phyloP scores from a whole-genome alignment of 257 asterid species.

The Ehretia macrophylla region DNA sequence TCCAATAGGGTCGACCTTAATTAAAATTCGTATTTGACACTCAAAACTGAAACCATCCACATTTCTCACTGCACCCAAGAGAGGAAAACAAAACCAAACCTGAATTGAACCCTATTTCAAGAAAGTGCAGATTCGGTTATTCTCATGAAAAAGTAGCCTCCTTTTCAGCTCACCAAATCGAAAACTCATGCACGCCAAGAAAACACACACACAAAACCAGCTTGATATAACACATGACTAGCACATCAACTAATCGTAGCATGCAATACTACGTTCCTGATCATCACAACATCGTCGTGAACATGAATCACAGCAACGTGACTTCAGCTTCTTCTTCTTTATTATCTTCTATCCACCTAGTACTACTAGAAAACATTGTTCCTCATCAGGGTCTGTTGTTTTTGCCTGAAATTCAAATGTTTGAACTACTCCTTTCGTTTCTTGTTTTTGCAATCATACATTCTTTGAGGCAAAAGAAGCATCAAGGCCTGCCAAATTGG shows the following conservation, averaged over 20 bases:
- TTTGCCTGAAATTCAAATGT: constrained; percentile 51
- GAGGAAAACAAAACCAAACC: not conserved
- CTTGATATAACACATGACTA: constrained; percentile 35
- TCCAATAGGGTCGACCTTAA: constrained; percentile 1
- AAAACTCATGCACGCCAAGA: constrained; percentile 41
- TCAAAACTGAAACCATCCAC: constrained; percentile 1
- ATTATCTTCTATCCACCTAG: not conserved
- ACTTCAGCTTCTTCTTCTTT: constrained; percentile 11
- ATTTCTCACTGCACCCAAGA: not conserved
- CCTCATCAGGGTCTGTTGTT: constrained; percentile 8
- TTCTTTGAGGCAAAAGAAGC: constrained; percentile 37
- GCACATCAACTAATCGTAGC: constrained; percentile 32
- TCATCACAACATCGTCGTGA: constrained; percentile 44
- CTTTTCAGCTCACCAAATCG: constrained; percentile 52
- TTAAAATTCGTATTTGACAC: constrained; percentile 1
- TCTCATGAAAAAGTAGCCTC: constrained; percentile 13
- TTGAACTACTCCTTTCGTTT: constrained; percentile 50
- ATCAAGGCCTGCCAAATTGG: constrained; percentile 66
- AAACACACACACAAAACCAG: constrained; percentile 11
- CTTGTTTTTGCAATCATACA: constrained; percentile 47
- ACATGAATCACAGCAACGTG: constrained; percentile 4
- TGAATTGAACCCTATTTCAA: constrained; percentile 17
- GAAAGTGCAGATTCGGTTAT: constrained; percentile 5
- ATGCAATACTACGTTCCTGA: constrained; percentile 19
- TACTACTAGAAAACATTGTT: not conserved